A percentile compares a stretch with the other conserved stretches of the same genome.
These are phyloP conservation scores for Epichloe sibirici DNA, from an alignment of 2,329 filamentous ascomycete species.

Conservation along the genomic window DNA sequence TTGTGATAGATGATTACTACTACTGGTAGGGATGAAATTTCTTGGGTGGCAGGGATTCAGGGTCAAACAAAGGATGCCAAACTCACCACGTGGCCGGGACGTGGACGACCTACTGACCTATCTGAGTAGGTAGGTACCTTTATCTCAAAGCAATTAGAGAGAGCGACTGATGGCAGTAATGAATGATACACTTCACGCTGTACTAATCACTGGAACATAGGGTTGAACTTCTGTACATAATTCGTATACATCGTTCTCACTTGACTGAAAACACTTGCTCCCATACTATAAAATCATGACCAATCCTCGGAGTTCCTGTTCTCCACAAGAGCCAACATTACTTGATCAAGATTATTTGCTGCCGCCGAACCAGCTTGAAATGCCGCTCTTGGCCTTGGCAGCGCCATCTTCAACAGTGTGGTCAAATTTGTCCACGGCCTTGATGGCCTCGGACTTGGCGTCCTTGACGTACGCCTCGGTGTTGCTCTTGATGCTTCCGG, in stretches of 20 bases:
- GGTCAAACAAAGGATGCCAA: too few relatives aligned
- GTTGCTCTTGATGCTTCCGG: conserved; percentile 48
- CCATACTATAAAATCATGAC: neutral
- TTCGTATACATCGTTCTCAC: neutral
- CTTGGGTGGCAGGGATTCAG: too few relatives aligned
- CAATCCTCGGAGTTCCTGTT: neutral
- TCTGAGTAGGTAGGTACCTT: neutral
- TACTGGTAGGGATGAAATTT: too few relatives aligned
- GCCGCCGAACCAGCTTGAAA: conserved; percentile 81
- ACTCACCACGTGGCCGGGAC: too few relatives aligned
- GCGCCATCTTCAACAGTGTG: conserved; percentile 68
- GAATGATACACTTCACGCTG: neutral
- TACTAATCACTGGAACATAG: neutral
- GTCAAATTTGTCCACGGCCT: conserved; percentile 74
- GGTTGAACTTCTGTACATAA: neutral
- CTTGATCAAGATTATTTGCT: conserved; percentile 23
- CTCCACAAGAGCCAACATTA: neutral
- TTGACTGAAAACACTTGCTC: neutral
- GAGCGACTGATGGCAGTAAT: neutral
- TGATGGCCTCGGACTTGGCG: conserved; percentile 49
- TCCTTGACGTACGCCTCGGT: conserved; percentile 50
- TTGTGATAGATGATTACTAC: neutral
- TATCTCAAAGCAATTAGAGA: neutral
- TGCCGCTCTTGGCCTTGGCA: conserved; percentile 68
- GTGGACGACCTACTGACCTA: too few relatives aligned